Percentiles rank a stretch among this genome's conserved stretches.
Conservation (phyloP, 768 basidiomycete genomes). For the Russula abietina region DNA sequence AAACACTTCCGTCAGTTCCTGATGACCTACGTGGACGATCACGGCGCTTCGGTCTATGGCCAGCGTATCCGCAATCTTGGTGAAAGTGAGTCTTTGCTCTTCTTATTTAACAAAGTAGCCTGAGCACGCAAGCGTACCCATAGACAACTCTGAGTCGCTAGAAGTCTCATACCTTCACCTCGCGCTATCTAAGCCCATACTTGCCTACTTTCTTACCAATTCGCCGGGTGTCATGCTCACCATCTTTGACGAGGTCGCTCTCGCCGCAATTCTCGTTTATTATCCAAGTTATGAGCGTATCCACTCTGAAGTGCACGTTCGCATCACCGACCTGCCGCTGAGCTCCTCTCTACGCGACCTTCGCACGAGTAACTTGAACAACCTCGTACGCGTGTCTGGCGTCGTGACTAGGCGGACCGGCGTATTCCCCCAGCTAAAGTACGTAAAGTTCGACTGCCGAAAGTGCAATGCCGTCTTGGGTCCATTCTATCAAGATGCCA, state of each 20-base stretch:
- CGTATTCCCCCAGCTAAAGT: slow-evolving; percentile 98
- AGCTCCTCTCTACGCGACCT: slow-evolving; percentile 89
- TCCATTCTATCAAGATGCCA: slow-evolving; percentile 97
- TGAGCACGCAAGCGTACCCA: slow-evolving; percentile 15
- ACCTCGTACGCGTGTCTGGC: slow-evolving; percentile 89
- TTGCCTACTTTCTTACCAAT: slow-evolving; percentile 97
- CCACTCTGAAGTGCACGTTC: slow-evolving; percentile 95
- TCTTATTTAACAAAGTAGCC: not conserved
- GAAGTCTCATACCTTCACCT: slow-evolving; percentile 98
- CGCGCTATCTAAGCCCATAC: slow-evolving; percentile 83
- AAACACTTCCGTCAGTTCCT: slow-evolving; percentile 93
- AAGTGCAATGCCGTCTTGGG: slow-evolving; percentile 93
- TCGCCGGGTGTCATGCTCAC: slow-evolving; percentile 87
- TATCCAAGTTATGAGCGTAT: slow-evolving; percentile 96
- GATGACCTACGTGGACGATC: slow-evolving; percentile 92
- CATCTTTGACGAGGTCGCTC: slow-evolving; percentile 93
- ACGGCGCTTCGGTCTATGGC: slow-evolving; percentile 88
- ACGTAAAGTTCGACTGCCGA: slow-evolving; percentile 96
- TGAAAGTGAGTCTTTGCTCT: slow-evolving; percentile 60
- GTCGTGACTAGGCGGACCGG: slow-evolving; percentile 94
- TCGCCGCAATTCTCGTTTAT: slow-evolving; percentile 89
- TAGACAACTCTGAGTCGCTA: slow-evolving; percentile 94
- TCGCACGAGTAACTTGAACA: slow-evolving; percentile 87
- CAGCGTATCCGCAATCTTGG: slow-evolving; percentile 89
- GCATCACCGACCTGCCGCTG: slow-evolving; percentile 89